Percentiles rank a stretch among this genome's conserved stretches.
Evolutionary conservation across 2,329 filamentous ascomycete genomes (phyloP).

Genomic region (Magnaporthiopsis incrustans): DNA sequence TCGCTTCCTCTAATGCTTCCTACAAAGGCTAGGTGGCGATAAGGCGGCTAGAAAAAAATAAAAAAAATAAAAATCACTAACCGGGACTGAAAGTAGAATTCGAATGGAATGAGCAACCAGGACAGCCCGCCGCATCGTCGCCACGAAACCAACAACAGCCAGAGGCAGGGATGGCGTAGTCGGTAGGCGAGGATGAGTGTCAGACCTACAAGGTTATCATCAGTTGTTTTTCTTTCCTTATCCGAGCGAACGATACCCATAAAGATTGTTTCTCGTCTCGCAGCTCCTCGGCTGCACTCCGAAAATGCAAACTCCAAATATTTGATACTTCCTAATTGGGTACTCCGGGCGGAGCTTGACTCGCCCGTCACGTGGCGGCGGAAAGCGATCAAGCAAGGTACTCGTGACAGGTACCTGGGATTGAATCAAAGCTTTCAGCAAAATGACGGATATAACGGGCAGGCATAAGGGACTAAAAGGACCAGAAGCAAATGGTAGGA

Average conservation of each 20-base stretch:
- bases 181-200: not conserved
- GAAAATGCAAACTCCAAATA: not conserved
- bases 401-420: not conserved
- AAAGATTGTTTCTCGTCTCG: not conserved
- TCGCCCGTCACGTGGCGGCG: not conserved
- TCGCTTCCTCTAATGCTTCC: not conserved
- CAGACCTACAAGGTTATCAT: not conserved
- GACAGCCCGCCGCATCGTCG: constrained; percentile 6
- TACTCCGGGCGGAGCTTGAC: not conserved
- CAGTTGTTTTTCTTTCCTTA: not conserved
- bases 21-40: not conserved
- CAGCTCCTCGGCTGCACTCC: not conserved
- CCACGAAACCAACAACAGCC: constrained; percentile 3
- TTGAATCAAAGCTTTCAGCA: no score
- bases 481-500: no score
- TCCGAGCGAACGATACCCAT: not conserved
- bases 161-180: not conserved
- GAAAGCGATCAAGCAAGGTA: not conserved
- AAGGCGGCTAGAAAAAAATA: not conserved
- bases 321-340: not conserved
- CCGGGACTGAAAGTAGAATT: constrained; percentile 17
- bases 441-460: no score
- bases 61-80: not conserved
- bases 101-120: constrained; percentile 21
- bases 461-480: no score